phyloP scores from a whole-genome alignment of 2,329 filamentous ascomycete species.

The Bipolaris zeicola region DNA sequence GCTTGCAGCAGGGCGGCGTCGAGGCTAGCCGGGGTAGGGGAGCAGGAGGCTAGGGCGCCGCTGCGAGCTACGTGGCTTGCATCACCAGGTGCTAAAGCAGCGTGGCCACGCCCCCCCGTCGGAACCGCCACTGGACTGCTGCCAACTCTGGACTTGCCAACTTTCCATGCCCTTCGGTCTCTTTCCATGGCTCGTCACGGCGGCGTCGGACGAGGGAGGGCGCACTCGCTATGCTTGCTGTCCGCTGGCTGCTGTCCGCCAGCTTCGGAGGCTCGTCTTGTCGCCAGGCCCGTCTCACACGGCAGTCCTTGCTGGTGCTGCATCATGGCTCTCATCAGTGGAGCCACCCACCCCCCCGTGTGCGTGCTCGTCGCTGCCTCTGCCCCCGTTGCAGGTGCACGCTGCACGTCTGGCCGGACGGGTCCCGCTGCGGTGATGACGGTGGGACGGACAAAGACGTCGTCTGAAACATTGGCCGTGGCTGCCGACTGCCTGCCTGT shows the following conservation, averaged over 20 bases:
- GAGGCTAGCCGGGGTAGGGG: conserved; percentile 15
- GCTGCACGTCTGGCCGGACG: background rate
- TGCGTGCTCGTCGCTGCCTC: too few relatives aligned
- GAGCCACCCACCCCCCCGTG: background rate
- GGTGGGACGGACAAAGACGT: conserved; percentile 11
- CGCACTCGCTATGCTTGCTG: background rate
- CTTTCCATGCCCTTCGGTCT: conserved; percentile 19
- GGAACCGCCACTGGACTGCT: conserved; percentile 9
- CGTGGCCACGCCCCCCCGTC: conserved; percentile 14
- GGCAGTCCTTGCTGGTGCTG: background rate
- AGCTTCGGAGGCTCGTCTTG: background rate
- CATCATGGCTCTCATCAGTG: conserved; percentile 2
- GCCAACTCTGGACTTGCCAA: conserved; percentile 12
- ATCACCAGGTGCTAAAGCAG: conserved; percentile 20
- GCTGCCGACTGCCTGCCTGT: background rate
- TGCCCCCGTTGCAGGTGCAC: background rate
- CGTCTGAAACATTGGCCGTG: conserved; percentile 33
- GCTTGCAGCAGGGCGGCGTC: conserved; percentile 20
- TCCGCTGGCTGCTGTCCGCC: too few relatives aligned
- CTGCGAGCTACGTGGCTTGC: conserved; percentile 16
- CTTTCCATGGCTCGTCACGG: conserved; percentile 15
- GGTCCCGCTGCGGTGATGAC: conserved; percentile 3
- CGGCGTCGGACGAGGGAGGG: background rate
- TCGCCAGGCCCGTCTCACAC: background rate
- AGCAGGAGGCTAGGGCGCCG: background rate